Evolutionary conservation across 2,329 filamentous ascomycete species (phyloP), one percentile per base, ranked within the genome.

Genomic region (Ascochyta lentis): DNA sequence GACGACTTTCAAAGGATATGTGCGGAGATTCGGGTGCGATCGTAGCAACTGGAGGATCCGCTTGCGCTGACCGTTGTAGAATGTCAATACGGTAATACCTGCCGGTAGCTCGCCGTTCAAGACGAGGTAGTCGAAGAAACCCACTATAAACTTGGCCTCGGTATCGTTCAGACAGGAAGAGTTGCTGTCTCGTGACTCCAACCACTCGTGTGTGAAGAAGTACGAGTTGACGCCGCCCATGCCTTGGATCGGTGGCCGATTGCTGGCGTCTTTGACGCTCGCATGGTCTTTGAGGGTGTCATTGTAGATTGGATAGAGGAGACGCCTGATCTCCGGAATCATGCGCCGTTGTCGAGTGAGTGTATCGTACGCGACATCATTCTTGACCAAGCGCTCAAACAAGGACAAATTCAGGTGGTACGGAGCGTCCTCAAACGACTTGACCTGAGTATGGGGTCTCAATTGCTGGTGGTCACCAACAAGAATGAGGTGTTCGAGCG

Each of bases 401-500:
- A 96, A 82, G 0, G 91, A 95, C 0, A 92, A 76, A 29, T 90
- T 85, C 33, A 95, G 80, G 60, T 85, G 82, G 69, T 84, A 92
- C 0, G 89, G 89, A 0, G 81, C 71, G 0, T 78, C 75, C 33
- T 83, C 83, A 1, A 92, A 81, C 1, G 83, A 81, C 2, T 76
- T 77, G 1, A 89, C 79, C 40, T 89, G 83, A 53, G 87, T 90
- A 41, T 87, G 84, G 0, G 88, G 91, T 9, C 87, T 84, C 2
- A 96, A 79, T 68, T 96, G 92, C 72, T 91, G 84, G 63, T 96
- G 91, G 67, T 96, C 91, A 0, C 92, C 91, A 0, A 96, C 85
- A 1, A 89, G 78, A 49, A 89, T 84, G 29, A 89, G 76, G 56
- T 90, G 87, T 62, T 90, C 77, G 2, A 90, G 66, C 3, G 83